Evolutionary conservation across 192 early-diverging fungal genomes (phyloP), one percentile per base, ranked within the genome.

Genomic region (Neocallimastix lanati): DNA sequence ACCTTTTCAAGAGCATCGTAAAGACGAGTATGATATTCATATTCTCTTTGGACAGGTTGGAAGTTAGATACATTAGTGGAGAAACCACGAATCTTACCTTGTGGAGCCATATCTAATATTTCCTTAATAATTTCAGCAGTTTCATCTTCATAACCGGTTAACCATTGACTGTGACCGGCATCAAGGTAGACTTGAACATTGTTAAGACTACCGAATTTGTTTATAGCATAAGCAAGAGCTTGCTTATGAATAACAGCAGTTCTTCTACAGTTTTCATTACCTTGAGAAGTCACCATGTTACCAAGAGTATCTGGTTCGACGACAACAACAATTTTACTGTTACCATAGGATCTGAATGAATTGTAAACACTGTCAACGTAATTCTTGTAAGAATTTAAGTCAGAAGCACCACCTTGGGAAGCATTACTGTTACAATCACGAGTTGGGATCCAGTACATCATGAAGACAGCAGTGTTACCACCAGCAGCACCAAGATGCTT

Each of bases 1-100:
- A 25, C 36, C 13, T 67, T 50, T 50, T 33, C 58, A 83, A 84
- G 12, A 78, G 18, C 27, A 58, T 37, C 13, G 80, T 78, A 29
- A 84, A 81, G 33, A 77, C 33, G 21, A 33, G n/a, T 15, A 76
- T 85, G 76, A 58, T 86, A 40, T 28, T 29, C 27, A 12, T 77
- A 37, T 85, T 85, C 35, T 86, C 85, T 50, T 78, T 84, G 11
- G 76, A 84, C 28, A 76, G 84, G 78, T 83, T 83, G 36, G 84
- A 85, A 87, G 83, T 86, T 86, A 84, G 85, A 84, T 27, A 78
- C 78, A 29, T 83, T 88, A 12, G 87, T 88, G 28, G 87, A 36
- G 77, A 87, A 86, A 29, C 85, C 85, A 28, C 78, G 81, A 27
- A 86, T 37, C 28, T 78, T 84, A 15, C 30, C 77, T 16, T 76